Base-by-base conservation (phyloP, 2,329 filamentous ascomycete species). In the Cladobotryum mycophilum region DNA sequence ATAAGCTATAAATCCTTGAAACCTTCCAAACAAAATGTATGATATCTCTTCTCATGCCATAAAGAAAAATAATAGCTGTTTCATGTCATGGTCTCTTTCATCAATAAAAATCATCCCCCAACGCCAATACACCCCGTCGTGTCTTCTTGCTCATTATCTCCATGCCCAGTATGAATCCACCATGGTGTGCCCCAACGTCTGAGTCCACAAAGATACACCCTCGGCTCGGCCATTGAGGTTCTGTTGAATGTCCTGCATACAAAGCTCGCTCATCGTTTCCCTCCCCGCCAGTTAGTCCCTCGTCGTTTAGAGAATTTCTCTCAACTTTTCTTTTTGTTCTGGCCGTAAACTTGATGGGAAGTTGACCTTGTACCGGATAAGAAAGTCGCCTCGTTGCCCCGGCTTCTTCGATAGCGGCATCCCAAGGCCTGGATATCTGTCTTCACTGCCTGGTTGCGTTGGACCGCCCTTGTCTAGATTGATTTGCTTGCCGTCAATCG, bases 331-430 rank as follows among this genome's bases (percentile, higher is more conserved):
- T 76, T 96, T 97, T 72, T 97, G 92, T 4, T 79, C 73, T 7
- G 78, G 51, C 4, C 89, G 92, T 69, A 99, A 70, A 38, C 71
- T 84, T 3, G 83, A 84, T 0, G 93, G 93, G 74, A 96, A 97
- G 65, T 88, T 91, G 67, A 99, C 91, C 64, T 93, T 93, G 62
- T 96, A 91, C 53, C 84, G 87, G 53, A 99, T 79, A 52, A 97
- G 73, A 58, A 99, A 88, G 64, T 96, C 89, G 20, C 93, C 93
- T 51, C 92, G 81, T 61, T 90, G 80, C 53, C 75, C 82, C 0
- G 88, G 89, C 66, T 90, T 92, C 79, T 96, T 97, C 54, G 88
- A 89, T 62, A 93, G 84, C 36, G 91, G 90, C 93, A 99, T 97
- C 53, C 93, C 93, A n/a, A 88, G 76, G 5, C 81, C 80, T 0